These are phyloP conservation scores for Daldinia vernicosa DNA, from an alignment of 495 filamentous ascomycete species.

Conservation along the genomic window DNA sequence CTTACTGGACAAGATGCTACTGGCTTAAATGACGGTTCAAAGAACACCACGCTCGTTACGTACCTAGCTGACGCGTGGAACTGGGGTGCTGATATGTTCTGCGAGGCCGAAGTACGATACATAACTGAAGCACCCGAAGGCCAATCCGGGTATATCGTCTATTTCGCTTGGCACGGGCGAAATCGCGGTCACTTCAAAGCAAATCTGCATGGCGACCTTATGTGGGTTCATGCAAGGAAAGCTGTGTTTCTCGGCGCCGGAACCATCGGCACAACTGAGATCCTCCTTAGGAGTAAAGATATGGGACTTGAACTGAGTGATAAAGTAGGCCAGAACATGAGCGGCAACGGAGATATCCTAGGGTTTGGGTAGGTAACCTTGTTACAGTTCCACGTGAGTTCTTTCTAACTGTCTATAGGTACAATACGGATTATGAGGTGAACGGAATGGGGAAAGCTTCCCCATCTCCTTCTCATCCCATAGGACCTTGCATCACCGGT, in stretches of 20 bases:
- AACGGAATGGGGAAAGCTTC: conserved; percentile 64
- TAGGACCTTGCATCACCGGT: conserved; percentile 72
- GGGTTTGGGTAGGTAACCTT: conserved; percentile 61
- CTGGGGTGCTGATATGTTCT: conserved; percentile 78
- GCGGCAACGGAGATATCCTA: conserved; percentile 74
- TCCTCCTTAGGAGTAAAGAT: conserved; percentile 69
- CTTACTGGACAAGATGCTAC: conserved; percentile 70
- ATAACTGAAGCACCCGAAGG: conserved; percentile 61
- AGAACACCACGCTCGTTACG: conserved; percentile 70
- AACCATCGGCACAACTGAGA: conserved; percentile 70
- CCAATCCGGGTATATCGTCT: conserved; percentile 66
- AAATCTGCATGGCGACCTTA: conserved; percentile 67
- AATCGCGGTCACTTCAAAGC: conserved; percentile 66
- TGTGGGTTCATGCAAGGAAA: conserved; percentile 73
- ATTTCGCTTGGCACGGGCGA: conserved; percentile 71
- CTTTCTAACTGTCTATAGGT: conserved; percentile 50
- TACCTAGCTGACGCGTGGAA: conserved; percentile 79
- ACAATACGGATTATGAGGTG: conserved; percentile 64
- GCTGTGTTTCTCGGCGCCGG: conserved; percentile 70
- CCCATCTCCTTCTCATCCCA: conserved; percentile 59
- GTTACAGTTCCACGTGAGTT: neutral
- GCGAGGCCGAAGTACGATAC: conserved; percentile 73
- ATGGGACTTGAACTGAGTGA: conserved; percentile 67
- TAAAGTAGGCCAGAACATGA: conserved; percentile 68
- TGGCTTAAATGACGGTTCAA: conserved; percentile 73